Percentiles rank a stretch among this genome's conserved stretches.
Evolutionary conservation across 192 early-diverging fungal species (phyloP).

Genomic region (Tieghemiomyces parasiticus): DNA sequence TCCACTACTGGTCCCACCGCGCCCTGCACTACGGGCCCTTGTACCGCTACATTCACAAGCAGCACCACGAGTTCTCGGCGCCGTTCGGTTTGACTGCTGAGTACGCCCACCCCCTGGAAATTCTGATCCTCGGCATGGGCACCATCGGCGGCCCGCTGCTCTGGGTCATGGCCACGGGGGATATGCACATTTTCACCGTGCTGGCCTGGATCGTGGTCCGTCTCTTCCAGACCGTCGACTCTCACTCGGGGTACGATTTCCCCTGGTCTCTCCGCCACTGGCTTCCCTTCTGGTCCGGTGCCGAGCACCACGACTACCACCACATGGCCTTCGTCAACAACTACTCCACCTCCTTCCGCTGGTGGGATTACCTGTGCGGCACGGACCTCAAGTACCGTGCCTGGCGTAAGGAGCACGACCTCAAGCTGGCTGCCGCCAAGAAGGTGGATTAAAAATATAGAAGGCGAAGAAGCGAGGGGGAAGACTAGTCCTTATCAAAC

Average conservation of each 20-base stretch:
- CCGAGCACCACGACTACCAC: slow-evolving; percentile 91
- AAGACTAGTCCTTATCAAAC: too few species aligned
- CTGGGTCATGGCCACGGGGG: slow-evolving; percentile 43
- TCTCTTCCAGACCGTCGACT: slow-evolving; percentile 70
- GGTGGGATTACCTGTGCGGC: slow-evolving; percentile 80
- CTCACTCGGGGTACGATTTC: slow-evolving; percentile 90
- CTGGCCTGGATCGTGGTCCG: slow-evolving; percentile 72
- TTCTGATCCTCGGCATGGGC: slow-evolving; percentile 68
- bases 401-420: slow-evolving; percentile 30
- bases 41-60: slow-evolving; percentile 88
- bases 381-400: slow-evolving; percentile 66
- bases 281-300: slow-evolving; percentile 78
- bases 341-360: slow-evolving; percentile 73
- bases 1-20: slow-evolving; percentile 84
- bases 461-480: too few species aligned
- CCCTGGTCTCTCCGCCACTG: slow-evolving; percentile 83
- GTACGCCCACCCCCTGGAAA: slow-evolving; percentile 82
- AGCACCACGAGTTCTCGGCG: slow-evolving; percentile 83
- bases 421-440: not conserved
- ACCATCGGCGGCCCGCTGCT: slow-evolving; percentile 67
- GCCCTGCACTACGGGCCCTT: slow-evolving; percentile 71
- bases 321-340: slow-evolving; percentile 66
- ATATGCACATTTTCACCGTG: slow-evolving; percentile 75
- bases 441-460: too few species aligned
- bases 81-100: slow-evolving; percentile 80